Evolutionary conservation across 139 green algal genomes (phyloP).

Genomic region (Auxenochlorella pyrenoidosa): DNA sequence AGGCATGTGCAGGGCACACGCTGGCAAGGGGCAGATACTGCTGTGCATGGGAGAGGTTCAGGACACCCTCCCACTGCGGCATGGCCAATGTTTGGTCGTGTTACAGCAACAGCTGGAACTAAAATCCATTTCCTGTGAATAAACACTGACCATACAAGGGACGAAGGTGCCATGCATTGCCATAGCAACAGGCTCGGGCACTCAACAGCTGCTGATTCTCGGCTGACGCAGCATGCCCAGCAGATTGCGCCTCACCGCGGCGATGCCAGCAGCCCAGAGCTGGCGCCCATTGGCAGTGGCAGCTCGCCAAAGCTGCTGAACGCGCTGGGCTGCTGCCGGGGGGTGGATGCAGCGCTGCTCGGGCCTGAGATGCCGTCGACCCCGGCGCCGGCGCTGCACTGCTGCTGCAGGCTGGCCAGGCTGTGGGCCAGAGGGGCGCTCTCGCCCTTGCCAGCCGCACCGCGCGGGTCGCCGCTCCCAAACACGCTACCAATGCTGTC

Average conservation of each 20-base stretch:
- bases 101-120: too few relatives aligned
- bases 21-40: too few relatives aligned
- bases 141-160: too few relatives aligned
- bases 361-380: background rate
- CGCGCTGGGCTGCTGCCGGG: constrained; percentile 6
- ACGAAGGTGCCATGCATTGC: too few relatives aligned
- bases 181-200: too few relatives aligned
- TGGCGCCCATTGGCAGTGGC: background rate
- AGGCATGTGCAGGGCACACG: too few relatives aligned
- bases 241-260: background rate
- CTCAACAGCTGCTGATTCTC: background rate
- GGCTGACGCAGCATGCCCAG: background rate
- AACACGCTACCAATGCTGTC: background rate
- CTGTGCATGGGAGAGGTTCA: too few relatives aligned
- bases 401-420: constrained; percentile 4
- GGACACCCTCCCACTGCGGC: too few relatives aligned
- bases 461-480: background rate
- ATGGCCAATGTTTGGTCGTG: too few relatives aligned
- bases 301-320: constrained; percentile 20
- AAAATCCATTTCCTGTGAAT: too few relatives aligned
- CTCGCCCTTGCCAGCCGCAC: background rate
- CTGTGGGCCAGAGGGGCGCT: background rate
- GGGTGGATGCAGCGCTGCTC: background rate
- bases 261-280: background rate
- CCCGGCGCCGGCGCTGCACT: background rate